Evolutionary conservation across 2,329 filamentous ascomycete species (phyloP).

Genomic region (Aspergillus terreus): DNA sequence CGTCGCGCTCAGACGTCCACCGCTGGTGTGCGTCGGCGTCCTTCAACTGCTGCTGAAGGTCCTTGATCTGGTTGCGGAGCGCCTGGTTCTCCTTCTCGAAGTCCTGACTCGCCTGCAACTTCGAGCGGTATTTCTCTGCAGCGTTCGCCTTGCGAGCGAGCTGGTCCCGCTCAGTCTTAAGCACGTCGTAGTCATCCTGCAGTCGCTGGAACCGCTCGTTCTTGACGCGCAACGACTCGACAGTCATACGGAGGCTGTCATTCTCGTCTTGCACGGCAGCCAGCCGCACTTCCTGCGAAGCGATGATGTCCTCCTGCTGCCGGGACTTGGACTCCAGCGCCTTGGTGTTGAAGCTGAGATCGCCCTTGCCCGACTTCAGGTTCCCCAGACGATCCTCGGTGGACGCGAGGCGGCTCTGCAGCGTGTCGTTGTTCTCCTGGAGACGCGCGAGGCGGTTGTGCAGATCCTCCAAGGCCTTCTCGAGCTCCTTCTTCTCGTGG

Average conservation of each 20-base stretch:
- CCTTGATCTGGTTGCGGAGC: slow-evolving; percentile 44
- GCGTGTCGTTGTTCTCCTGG: slow-evolving; percentile 47
- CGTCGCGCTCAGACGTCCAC: slow-evolving; percentile 38
- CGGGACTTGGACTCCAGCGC: slow-evolving; percentile 49
- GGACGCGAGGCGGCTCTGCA: slow-evolving; percentile 43
- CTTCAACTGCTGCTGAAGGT: slow-evolving; percentile 46
- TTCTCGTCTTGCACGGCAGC: slow-evolving; percentile 49
- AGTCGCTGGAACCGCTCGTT: slow-evolving; percentile 44
- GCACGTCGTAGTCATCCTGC: slow-evolving; percentile 48
- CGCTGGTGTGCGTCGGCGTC: slow-evolving; percentile 41
- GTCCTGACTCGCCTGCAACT: slow-evolving; percentile 47
- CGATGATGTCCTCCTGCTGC: slow-evolving; percentile 68
- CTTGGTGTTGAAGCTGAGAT: slow-evolving; percentile 45
- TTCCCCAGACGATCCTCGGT: slow-evolving; percentile 51
- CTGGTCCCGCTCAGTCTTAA: slow-evolving; percentile 46
- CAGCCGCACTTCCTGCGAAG: slow-evolving; percentile 63
- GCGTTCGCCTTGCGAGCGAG: slow-evolving; percentile 47
- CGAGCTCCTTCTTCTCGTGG: slow-evolving; percentile 48
- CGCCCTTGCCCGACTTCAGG: slow-evolving; percentile 47
- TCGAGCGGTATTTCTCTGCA: slow-evolving; percentile 48
- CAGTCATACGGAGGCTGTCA: slow-evolving; percentile 41
- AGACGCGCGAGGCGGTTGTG: slow-evolving; percentile 58
- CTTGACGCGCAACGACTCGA: slow-evolving; percentile 44
- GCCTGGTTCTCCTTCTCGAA: slow-evolving; percentile 47
- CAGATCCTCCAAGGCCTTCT: slow-evolving; percentile 49